Evolutionary conservation across 2,329 filamentous ascomycete genomes (phyloP).

Genomic region (Ophiocordyceps camponoti-floridani): DNA sequence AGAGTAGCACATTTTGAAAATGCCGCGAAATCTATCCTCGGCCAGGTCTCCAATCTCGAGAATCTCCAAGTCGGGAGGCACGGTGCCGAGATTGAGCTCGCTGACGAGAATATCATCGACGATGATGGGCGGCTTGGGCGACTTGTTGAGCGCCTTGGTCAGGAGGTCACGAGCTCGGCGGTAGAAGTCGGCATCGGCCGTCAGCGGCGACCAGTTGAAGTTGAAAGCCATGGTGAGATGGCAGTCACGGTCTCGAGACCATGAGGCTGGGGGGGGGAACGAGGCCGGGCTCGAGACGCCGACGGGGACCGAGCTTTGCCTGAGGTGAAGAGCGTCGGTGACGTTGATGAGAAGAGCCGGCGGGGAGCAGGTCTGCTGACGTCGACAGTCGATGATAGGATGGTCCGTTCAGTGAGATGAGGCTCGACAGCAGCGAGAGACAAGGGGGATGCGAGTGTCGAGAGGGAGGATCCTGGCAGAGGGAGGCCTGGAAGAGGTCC

Average conservation of each 20-base stretch:
- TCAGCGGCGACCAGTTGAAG: conserved; percentile 99
- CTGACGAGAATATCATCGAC: conserved; percentile 98
- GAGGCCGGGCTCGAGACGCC: conserved; percentile 4
- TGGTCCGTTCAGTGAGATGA: neutral
- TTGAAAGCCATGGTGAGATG: conserved; percentile 86
- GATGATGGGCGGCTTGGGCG: conserved; percentile 93
- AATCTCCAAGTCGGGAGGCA: conserved; percentile 89
- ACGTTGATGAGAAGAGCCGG: neutral
- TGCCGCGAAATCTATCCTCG: conserved; percentile 90
- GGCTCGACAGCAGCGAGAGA: neutral
- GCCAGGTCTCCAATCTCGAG: conserved; percentile 94
- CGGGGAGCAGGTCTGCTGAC: neutral
- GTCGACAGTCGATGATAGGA: neutral
- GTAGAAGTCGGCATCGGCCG: conserved; percentile 85
- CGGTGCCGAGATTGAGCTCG: conserved; percentile 89
- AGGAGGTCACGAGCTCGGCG: conserved; percentile 83
- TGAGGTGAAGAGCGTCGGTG: neutral
- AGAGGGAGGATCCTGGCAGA: neutral
- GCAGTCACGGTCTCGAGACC: conserved; percentile 16
- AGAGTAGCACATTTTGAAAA: conserved; percentile 98
- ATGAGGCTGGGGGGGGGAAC: conserved; percentile 13
- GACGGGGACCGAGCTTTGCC: neutral
- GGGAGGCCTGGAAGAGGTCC: neutral
- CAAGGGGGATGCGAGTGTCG: neutral
- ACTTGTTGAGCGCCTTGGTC: conserved; percentile 91